Evolutionary conservation across 495 filamentous ascomycete genomes (phyloP).

Genomic region (Penicillium pancosmium): DNA sequence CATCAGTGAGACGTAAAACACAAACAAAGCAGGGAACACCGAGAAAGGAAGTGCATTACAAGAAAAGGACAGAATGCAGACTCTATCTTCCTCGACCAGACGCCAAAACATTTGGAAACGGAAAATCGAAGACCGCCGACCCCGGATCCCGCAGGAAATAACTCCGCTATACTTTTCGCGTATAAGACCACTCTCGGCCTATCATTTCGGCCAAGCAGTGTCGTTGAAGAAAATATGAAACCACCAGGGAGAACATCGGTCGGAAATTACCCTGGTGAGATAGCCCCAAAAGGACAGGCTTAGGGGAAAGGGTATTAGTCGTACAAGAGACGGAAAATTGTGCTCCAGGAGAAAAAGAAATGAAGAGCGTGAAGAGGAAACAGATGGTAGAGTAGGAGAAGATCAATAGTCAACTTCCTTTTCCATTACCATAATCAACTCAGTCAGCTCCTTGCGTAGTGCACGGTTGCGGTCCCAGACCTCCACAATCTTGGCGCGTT

Average conservation of each 20-base stretch:
- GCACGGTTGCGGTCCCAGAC: constrained; percentile 48
- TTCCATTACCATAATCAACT: constrained; percentile 50
- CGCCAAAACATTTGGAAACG: constrained; percentile 15
- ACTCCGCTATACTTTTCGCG: constrained; percentile 27
- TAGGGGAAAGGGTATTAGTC: constrained; percentile 28
- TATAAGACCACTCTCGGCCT: constrained; percentile 1
- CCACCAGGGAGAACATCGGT: neutral
- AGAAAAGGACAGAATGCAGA: constrained; percentile 10
- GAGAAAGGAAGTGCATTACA: constrained; percentile 7
- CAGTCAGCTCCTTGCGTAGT: constrained; percentile 47
- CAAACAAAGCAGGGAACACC: constrained; percentile 10
- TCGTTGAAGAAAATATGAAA: constrained; percentile 2
- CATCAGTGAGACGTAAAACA: constrained; percentile 20
- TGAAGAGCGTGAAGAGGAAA: constrained; percentile 12
- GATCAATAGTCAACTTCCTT: constrained; percentile 44
- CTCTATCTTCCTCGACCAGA: constrained; percentile 25
- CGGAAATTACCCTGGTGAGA: neutral
- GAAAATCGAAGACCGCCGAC: constrained; percentile 19
- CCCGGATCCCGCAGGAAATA: constrained; percentile 17
- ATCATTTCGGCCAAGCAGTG: neutral
- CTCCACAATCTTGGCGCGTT: constrained; percentile 46
- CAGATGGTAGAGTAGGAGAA: neutral
- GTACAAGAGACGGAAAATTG: constrained; percentile 22
- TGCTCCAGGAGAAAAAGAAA: constrained; percentile 13
- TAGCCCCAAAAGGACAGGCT: neutral